Percentiles rank a stretch among this genome's conserved stretches.
Conservation (phyloP, 257 asterid genomes). For the Nicotiana tomentosiformis region DNA sequence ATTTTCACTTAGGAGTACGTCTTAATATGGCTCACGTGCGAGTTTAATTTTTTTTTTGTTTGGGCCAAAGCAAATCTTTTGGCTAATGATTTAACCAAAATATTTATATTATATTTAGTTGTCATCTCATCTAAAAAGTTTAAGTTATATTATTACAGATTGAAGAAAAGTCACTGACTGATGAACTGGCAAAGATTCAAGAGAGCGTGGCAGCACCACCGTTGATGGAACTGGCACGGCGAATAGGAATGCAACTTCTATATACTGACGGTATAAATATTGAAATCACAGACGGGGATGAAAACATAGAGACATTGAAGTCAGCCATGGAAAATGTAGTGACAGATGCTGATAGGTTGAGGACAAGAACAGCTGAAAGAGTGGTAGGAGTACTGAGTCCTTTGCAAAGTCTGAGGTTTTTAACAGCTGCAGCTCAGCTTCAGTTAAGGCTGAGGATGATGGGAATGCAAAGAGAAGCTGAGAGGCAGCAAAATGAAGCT, state of each 20-base stretch:
- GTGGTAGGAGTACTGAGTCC: slow-evolving; percentile 37
- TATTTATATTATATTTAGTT: too few species aligned
- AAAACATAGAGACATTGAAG: slow-evolving; percentile 24
- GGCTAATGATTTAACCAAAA: too few species aligned
- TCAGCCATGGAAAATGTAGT: slow-evolving; percentile 27
- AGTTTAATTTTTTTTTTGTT: too few species aligned
- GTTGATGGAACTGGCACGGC: slow-evolving; percentile 7
- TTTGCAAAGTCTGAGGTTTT: slow-evolving; percentile 31
- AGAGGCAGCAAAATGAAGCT: neutral
- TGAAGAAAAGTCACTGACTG: slow-evolving; percentile 24
- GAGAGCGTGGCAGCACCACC: slow-evolving; percentile 56
- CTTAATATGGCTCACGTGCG: too few species aligned
- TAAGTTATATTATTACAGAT: neutral
- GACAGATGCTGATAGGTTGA: slow-evolving; percentile 41
- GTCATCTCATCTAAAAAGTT: too few species aligned
- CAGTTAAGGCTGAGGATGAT: slow-evolving; percentile 18
- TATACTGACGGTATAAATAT: neutral
- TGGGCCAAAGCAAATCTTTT: too few species aligned
- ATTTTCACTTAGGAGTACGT: neutral
- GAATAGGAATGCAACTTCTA: slow-evolving; percentile 6
- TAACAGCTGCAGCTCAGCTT: slow-evolving; percentile 36
- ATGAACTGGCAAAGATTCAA: slow-evolving; percentile 44
- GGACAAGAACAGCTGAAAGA: slow-evolving; percentile 34
- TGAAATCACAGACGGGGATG: slow-evolving; percentile 11
- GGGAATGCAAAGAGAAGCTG: slow-evolving; percentile 27